Evolutionary conservation across 805 yeast genomes (phyloP).

Genomic region (Ogataea philodendri): DNA sequence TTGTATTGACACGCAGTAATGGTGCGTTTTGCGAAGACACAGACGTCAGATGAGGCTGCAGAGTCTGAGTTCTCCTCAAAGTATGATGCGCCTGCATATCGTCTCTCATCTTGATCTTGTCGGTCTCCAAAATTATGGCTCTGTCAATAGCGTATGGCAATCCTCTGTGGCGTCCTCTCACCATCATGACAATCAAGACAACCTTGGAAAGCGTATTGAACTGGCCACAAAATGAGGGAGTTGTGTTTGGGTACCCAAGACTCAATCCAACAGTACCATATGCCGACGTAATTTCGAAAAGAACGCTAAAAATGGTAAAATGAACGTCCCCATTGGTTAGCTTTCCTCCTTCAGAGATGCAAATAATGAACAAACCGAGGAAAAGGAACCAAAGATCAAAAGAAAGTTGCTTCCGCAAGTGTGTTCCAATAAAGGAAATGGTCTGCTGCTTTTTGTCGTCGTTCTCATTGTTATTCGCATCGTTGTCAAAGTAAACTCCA

Average conservation of each 20-base stretch:
- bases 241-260: constrained; percentile 69
- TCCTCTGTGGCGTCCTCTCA: constrained; percentile 96
- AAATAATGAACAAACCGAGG: constrained; percentile 78
- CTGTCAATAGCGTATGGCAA: constrained; percentile 90
- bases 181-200: constrained; percentile 83
- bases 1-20: constrained; percentile 17
- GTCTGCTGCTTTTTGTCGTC: constrained; percentile 43
- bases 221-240: constrained; percentile 70
- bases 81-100: constrained; percentile 52
- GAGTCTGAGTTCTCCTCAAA: constrained; percentile 29
- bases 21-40: constrained; percentile 13
- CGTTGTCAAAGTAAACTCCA: constrained; percentile 62
- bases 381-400: constrained; percentile 94
- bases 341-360: constrained; percentile 77
- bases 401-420: constrained; percentile 86
- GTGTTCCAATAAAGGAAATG: constrained; percentile 73
- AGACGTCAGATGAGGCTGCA: constrained; percentile 11
- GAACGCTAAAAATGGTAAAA: constrained; percentile 66
- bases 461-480: constrained; percentile 36
- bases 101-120: constrained; percentile 61
- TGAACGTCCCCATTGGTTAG: constrained; percentile 43
- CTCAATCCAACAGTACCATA: constrained; percentile 96
- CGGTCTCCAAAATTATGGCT: constrained; percentile 83
- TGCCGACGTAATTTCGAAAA: constrained; percentile 91
- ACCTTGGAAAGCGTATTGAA: constrained; percentile 75